Evolutionary conservation across 495 filamentous ascomycete species (phyloP), one percentile per base, ranked within the genome.

Genomic region (Cercophora newfieldiana): DNA sequence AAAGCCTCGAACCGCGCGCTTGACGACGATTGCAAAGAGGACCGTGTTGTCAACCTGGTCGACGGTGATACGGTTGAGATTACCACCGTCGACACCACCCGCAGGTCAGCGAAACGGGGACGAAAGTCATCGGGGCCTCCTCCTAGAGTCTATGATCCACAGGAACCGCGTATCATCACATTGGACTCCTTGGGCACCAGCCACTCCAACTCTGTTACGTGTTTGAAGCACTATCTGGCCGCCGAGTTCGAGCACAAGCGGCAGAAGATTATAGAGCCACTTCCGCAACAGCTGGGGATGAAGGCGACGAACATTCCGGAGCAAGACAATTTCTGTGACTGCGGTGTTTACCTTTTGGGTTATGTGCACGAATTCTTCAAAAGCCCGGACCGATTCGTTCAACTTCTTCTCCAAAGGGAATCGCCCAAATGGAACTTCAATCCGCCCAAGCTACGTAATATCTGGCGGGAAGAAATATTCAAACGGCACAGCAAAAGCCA

Each of bases 241-340:
- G 81, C 81, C 49, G 95, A 98, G 80, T 88, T 89, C 1, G 79
- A 81, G 61, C 80, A 85, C 19, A 97, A 94, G 77, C 68, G 69
- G 25, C 85, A 83, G 48, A 83, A 78, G 31, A 78, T 91, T 54
- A 79, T 88, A 21, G 83, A 91, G 24, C 75, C 84, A 1, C 29
- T 69, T 24, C 79, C 77, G 2, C 63, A 77, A 0, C 75, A 88
- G 21, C 77, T 88, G 68, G 90, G 90, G 25, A 87, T 90, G 76
- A 91, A 83, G 64, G 91, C 87, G 24, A 86, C 83, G 51, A 77
- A 79, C 29, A 88, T 96, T 21, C 95, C 96, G 1, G 72, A 86
- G 59, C 95, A 99, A 75, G 79, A 86, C 16, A 99, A 98, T 68
- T 90, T 80, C 71, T 93, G 85, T 49, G 95, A 99, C 74, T 99